Evolutionary conservation across 2,329 filamentous ascomycete genomes (phyloP).

Genomic region (Alternaria alternata): DNA sequence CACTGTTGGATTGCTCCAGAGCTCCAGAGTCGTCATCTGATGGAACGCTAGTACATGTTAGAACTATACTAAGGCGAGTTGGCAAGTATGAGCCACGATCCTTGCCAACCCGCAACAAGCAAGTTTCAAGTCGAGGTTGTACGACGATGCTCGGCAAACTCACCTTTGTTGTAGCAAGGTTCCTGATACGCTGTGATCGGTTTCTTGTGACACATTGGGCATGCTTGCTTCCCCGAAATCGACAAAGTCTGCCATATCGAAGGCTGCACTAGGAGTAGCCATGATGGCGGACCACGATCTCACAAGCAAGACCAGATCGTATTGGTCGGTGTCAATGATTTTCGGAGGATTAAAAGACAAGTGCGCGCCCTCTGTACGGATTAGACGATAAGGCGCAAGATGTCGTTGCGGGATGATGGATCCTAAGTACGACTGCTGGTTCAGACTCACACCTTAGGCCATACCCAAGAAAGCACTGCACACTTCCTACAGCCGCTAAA

Average conservation of each 20-base stretch:
- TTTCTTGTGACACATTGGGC: slow-evolving; percentile 32
- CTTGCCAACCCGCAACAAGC: neutral
- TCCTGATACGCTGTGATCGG: slow-evolving; percentile 2
- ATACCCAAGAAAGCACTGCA: slow-evolving; percentile 12
- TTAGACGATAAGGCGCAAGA: slow-evolving; percentile 30
- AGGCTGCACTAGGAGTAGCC: slow-evolving; percentile 34
- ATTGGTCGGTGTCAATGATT: slow-evolving; percentile 3
- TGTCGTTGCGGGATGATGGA: slow-evolving; percentile 14
- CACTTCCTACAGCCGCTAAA: slow-evolving; percentile 17
- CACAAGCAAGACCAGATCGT: slow-evolving; percentile 5
- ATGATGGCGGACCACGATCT: slow-evolving; percentile 25
- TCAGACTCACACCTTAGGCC: slow-evolving; percentile 11
- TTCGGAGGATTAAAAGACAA: slow-evolving; percentile 16
- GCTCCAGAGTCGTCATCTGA: slow-evolving; percentile 8
- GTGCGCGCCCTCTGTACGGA: slow-evolving; percentile 27
- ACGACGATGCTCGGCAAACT: slow-evolving; percentile 9
- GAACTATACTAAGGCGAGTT: neutral
- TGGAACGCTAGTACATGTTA: slow-evolving; percentile 15
- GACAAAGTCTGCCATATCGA: slow-evolving; percentile 50
- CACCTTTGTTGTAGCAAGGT: slow-evolving; percentile 22
- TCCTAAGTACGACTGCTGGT: slow-evolving; percentile 22
- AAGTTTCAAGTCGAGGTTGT: neutral
- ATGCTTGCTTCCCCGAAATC: slow-evolving; percentile 51
- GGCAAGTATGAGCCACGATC: neutral
- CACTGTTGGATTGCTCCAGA: slow-evolving; percentile 11